Percentiles rank a stretch among this genome's conserved stretches.
phyloP scores from a whole-genome alignment of 2,329 filamentous ascomycete genomes.

The Scedosporium apiospermum region DNA sequence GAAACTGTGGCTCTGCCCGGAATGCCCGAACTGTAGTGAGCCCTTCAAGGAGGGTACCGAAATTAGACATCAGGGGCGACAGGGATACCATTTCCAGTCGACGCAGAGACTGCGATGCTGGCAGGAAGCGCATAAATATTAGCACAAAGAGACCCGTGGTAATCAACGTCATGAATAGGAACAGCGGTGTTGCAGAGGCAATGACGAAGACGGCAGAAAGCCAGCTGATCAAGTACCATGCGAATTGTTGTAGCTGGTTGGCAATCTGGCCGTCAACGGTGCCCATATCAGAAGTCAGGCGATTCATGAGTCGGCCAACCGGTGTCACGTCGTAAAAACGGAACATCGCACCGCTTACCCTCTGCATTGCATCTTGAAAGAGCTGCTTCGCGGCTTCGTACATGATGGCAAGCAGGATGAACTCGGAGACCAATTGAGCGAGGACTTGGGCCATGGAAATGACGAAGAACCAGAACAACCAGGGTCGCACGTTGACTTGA shows the following conservation, averaged over 20 bases:
- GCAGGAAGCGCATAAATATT: conserved; percentile 69
- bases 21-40: conserved; percentile 82
- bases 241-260: conserved; percentile 59
- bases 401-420: conserved; percentile 65
- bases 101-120: conserved; percentile 72
- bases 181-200: conserved; percentile 65
- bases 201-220: conserved; percentile 67
- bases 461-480: conserved; percentile 61
- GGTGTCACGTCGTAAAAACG: conserved; percentile 88
- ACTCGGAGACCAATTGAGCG: conserved; percentile 50
- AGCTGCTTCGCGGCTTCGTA: conserved; percentile 69
- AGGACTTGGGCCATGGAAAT: conserved; percentile 54
- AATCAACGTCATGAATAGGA: conserved; percentile 60
- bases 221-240: conserved; percentile 63
- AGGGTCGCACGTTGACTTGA: conserved; percentile 56
- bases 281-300: conserved; percentile 81
- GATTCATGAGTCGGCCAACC: conserved; percentile 83
- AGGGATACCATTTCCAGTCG: conserved; percentile 84
- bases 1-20: conserved; percentile 67
- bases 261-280: conserved; percentile 84
- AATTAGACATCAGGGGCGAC: conserved; percentile 84
- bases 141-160: conserved; percentile 61
- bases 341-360: conserved; percentile 73
- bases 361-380: conserved; percentile 62
- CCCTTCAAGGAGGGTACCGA: conserved; percentile 77